Evolutionary conservation across 75 land plant genomes (phyloP).

Genomic region (Picea sitchensis): DNA sequence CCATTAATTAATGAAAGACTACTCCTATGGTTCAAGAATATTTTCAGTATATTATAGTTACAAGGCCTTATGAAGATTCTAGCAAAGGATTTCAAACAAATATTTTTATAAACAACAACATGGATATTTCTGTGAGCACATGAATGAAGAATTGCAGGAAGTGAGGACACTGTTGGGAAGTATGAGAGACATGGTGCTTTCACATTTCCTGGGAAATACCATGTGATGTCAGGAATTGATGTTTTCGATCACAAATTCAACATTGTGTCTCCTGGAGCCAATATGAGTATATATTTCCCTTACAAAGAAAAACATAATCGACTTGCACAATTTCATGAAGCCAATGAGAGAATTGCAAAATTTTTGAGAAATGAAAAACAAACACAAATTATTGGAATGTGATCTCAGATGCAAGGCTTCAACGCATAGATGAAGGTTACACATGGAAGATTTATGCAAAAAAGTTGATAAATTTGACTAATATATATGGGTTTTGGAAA

Average conservation of each 20-base stretch:
- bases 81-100: too few species aligned
- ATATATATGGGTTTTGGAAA: slow-evolving; percentile 57
- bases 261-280: slow-evolving; percentile 95
- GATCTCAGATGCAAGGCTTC: slow-evolving; percentile 65
- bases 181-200: slow-evolving; percentile 91
- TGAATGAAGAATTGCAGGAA: background rate
- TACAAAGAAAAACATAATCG: slow-evolving; percentile 64
- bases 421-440: slow-evolving; percentile 78
- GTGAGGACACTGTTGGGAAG: slow-evolving; percentile 79
- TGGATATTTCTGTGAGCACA: too few species aligned
- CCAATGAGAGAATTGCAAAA: slow-evolving; percentile 66
- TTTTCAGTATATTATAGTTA: too few species aligned
- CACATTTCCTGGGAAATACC: slow-evolving; percentile 80
- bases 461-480: slow-evolving; percentile 54
- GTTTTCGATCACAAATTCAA: slow-evolving; percentile 97
- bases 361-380: slow-evolving; percentile 69
- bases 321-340: slow-evolving; percentile 55
- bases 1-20: too few species aligned
- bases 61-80: too few species aligned
- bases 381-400: slow-evolving; percentile 62
- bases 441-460: slow-evolving; percentile 81
- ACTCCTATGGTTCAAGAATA: too few species aligned
- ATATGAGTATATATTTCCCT: slow-evolving; percentile 82
- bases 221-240: slow-evolving; percentile 85
- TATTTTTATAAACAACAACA: too few species aligned